Evolutionary conservation across 257 asterid genomes (phyloP).

Genomic region (Solanum piurae): DNA sequence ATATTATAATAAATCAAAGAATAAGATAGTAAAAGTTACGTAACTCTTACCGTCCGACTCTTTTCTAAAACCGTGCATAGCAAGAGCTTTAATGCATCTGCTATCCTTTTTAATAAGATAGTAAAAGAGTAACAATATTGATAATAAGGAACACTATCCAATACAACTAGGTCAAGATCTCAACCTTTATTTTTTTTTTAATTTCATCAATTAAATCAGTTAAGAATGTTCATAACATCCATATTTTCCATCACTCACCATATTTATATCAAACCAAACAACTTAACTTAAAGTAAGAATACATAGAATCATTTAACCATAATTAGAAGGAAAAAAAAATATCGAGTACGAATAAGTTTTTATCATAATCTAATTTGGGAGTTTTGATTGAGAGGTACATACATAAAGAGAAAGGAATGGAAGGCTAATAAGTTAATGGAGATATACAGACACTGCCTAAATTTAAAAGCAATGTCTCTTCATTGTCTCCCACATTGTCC

Average conservation of each 20-base stretch:
- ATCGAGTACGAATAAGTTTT: neutral
- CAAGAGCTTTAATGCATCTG: neutral
- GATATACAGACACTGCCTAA: conserved; percentile 18
- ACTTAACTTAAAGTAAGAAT: neutral
- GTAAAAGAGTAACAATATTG: neutral
- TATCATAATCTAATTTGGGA: neutral
- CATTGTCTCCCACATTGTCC: conserved; percentile 41
- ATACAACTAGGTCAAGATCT: neutral
- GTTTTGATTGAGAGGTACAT: neutral
- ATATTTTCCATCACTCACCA: neutral
- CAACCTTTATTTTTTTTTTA: neutral
- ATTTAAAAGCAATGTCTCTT: conserved; percentile 39
- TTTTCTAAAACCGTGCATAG: neutral
- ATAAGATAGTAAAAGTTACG: neutral
- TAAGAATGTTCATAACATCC: neutral
- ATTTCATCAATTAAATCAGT: neutral
- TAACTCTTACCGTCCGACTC: neutral
- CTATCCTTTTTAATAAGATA: neutral
- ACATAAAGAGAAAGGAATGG: neutral
- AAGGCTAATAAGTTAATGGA: conserved; percentile 9
- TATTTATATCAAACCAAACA: neutral
- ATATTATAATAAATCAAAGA: neutral
- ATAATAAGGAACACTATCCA: neutral
- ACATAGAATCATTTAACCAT: neutral
- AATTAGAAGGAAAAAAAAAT: neutral